These are phyloP conservation scores for Conidiobolus incongruus DNA, from an alignment of 371 early-diverging fungal species.

Conservation along the genomic window DNA sequence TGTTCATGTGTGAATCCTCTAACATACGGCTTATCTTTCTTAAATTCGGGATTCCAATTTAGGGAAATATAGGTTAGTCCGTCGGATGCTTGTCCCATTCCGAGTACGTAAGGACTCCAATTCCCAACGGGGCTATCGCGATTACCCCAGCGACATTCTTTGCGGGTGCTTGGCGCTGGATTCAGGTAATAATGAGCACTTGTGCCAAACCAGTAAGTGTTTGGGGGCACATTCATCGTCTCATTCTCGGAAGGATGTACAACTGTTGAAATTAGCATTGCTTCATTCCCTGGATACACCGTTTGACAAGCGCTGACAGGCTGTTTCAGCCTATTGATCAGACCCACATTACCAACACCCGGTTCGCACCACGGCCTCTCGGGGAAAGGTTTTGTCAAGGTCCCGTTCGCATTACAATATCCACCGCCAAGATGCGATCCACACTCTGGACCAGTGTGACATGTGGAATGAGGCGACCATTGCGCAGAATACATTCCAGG, in stretches of 20 bases:
- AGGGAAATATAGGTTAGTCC: constrained; percentile 16
- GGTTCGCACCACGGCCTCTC: constrained; percentile 9
- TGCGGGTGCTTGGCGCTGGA: constrained; percentile 8
- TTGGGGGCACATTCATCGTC: constrained; percentile 13
- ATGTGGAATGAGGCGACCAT: constrained; percentile 11
- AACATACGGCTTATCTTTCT: constrained; percentile 1
- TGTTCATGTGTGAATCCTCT: no score
- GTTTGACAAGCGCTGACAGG: constrained; percentile 19
- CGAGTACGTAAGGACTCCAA: constrained; percentile 17
- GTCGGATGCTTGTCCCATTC: constrained; percentile 12
- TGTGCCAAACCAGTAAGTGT: constrained; percentile 14
- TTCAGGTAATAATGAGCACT: constrained; percentile 18
- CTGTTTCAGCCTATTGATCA: constrained; percentile 10
- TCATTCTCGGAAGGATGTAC: constrained; percentile 7
- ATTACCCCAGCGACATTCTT: constrained; percentile 15
- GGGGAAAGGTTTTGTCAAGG: constrained; percentile 11
- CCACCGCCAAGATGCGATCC: constrained; percentile 17
- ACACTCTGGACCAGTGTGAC: constrained; percentile 3
- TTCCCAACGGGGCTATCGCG: constrained; percentile 11
- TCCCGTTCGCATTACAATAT: constrained; percentile 10
- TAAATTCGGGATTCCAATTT: constrained; percentile 14
- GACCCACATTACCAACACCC: constrained; percentile 9
- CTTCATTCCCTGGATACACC: constrained; percentile 18
- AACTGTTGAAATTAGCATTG: constrained; percentile 18
- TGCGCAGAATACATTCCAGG: constrained; percentile 16